Base-by-base conservation (phyloP, 257 asterid genomes). In the Capsicum chinense region DNA sequence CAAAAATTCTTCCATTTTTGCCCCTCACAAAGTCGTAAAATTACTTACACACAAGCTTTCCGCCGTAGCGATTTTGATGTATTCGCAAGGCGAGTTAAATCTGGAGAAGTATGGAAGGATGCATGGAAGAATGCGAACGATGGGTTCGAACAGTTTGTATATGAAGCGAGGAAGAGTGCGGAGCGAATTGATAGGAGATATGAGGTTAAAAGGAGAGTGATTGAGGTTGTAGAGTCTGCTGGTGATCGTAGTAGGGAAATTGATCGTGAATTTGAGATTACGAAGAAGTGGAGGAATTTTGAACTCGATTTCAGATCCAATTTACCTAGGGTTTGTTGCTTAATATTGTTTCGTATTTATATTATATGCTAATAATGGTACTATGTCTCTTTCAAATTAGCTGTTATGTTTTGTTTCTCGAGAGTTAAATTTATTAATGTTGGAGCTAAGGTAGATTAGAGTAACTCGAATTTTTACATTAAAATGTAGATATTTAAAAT, bases 51-150 rank as follows among this genome's bases (percentile, higher is more conserved):
- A 10, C 91, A 87, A 79, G 93, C 98, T 82, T 97, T 97, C 86
- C 74, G 92, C 88, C 98, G 98, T 71, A 91, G 94, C 89, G 99
- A 95, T 85, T 69, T 97, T 84, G 99, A 97, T 62, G 95, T 95
- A 8, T 95, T 95, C 85, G 94, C 97, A 5, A 81, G 63, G 86
- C 96, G 98, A 86, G 79, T 92, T 16, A 82, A 88, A 47, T 97
- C 99, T 85, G 94, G 95, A 69, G 93, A 93, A 88, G 90, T 90
- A 17, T 95, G 94, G 97, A 96, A 89, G 69, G 96, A 88, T 76
- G 94, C 90, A 21, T 95, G 98, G 99, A 84, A 90, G 84, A 85
- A 86, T 35, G 98, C 98, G 68, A 97, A 97, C 90, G 93, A 93
- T 85, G 92, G 97, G 16, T 95, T 97, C 89, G 99, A 97, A 80